phyloP scores from a whole-genome alignment of 2,329 filamentous ascomycete species.

The Exserohilum turcica region DNA sequence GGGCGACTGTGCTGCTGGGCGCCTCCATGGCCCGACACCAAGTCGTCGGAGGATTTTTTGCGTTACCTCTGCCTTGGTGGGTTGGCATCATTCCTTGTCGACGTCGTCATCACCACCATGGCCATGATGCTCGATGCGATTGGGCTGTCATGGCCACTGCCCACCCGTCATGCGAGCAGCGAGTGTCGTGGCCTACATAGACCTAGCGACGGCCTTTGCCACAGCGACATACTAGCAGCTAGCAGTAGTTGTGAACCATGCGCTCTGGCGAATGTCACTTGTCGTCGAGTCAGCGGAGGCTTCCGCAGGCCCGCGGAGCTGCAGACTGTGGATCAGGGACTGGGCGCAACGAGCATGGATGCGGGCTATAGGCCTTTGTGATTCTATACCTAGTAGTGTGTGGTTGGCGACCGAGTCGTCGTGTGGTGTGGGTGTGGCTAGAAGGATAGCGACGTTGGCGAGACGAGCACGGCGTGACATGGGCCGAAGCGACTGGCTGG shows the following conservation, averaged over 20 bases:
- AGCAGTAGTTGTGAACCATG: constrained; percentile 1
- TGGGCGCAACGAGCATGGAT: constrained; percentile 8
- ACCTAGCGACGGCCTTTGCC: background rate
- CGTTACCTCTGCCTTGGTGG: background rate
- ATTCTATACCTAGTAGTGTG: background rate
- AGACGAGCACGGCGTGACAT: no score
- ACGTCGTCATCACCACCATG: no score
- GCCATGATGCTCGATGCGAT: no score
- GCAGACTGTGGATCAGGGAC: constrained; percentile 11
- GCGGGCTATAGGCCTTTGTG: constrained; percentile 3
- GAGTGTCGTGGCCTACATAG: no score
- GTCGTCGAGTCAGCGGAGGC: constrained; percentile 7
- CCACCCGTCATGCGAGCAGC: no score
- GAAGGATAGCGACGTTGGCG: no score
- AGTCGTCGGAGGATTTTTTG: background rate
- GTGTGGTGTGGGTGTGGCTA: no score
- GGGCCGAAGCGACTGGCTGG: no score
- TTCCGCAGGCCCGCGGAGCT: constrained; percentile 7
- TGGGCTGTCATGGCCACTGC: background rate
- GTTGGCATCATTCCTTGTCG: no score
- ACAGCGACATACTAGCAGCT: background rate
- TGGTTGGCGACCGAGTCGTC: no score
- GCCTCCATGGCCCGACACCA: background rate
- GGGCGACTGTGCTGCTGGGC: background rate
- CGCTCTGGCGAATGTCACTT: constrained; percentile 5